A percentile compares a stretch with the other conserved stretches of the same genome.
These are phyloP conservation scores for Apiotrichum siamense DNA, from an alignment of 1,284 basidiomycete species.

Conservation along the genomic window DNA sequence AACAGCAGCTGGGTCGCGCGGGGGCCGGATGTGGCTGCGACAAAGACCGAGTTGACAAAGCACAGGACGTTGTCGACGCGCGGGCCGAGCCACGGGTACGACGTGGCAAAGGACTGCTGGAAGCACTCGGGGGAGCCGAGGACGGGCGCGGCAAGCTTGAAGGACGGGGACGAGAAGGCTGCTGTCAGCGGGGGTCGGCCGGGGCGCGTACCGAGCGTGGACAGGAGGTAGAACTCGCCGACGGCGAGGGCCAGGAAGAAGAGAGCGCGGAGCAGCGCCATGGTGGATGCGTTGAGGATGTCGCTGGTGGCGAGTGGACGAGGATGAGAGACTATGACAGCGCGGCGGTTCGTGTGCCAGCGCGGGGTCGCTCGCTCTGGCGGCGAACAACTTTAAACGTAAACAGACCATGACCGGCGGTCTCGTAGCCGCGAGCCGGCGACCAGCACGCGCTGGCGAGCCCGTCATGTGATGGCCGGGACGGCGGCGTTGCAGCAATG, in stretches of 20 bases:
- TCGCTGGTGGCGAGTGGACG: too few species aligned
- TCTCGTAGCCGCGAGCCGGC: too few species aligned
- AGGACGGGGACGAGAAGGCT: background rate
- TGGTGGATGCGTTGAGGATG: too few species aligned
- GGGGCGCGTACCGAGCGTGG: background rate
- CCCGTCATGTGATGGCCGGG: too few species aligned
- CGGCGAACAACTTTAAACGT: too few species aligned
- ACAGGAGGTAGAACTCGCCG: background rate
- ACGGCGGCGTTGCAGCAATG: too few species aligned
- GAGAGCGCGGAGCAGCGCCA: background rate
- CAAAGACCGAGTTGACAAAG: constrained; percentile 8
- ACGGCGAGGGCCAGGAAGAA: background rate
- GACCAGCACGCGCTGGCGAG: too few species aligned
- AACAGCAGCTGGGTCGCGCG: constrained; percentile 3
- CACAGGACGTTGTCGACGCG: constrained; percentile 6
- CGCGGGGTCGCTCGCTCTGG: too few species aligned
- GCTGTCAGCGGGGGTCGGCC: background rate
- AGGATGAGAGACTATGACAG: too few species aligned
- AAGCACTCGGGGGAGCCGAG: constrained; percentile 3
- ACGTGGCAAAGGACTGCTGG: background rate
- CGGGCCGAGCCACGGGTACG: background rate
- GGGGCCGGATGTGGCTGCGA: background rate
- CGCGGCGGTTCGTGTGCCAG: too few species aligned
- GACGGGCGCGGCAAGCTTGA: background rate
- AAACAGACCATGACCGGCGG: too few species aligned